Evolutionary conservation across 208 protist species (phyloP).

Genomic region (Trypanosomatidae sp.): DNA sequence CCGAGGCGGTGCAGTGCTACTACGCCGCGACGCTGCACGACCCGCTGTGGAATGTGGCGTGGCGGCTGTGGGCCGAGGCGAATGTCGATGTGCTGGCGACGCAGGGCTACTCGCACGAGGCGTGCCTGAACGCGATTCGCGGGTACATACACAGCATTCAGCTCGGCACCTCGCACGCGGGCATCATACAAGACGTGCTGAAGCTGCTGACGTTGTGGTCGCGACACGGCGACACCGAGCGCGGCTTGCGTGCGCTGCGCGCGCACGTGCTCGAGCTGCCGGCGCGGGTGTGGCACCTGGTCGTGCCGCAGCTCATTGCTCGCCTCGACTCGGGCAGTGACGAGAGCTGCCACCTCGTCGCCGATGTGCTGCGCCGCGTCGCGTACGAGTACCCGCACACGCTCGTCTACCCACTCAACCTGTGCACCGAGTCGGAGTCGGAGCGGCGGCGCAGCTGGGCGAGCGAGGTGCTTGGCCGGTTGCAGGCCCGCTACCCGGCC

Average conservation of each 20-base stretch:
- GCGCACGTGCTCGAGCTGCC: constrained; percentile 89
- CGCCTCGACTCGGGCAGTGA: constrained; percentile 89
- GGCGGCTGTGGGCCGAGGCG: constrained; percentile 69
- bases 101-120: constrained; percentile 18
- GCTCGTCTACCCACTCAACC: constrained; percentile 98
- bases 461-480: constrained; percentile 48
- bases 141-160: constrained; percentile 79
- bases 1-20: constrained; percentile 64
- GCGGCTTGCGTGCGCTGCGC: constrained; percentile 67
- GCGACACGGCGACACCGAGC: constrained; percentile 63
- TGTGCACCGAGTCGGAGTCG: constrained; percentile 87
- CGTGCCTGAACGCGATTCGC: constrained; percentile 62
- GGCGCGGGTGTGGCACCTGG: constrained; percentile 96
- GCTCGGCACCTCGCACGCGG: constrained; percentile 57
- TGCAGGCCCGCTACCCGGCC: constrained; percentile 47
- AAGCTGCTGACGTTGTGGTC: constrained; percentile 97
- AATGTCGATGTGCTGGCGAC: constrained; percentile 45
- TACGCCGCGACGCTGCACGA: constrained; percentile 62
- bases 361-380: constrained; percentile 89
- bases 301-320: constrained; percentile 98
- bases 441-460: constrained; percentile 61
- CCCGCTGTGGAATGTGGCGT: constrained; percentile 70
- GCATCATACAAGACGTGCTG: constrained; percentile 96
- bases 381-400: constrained; percentile 96
- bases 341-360: constrained; percentile 88